Conservation (phyloP, 2,329 filamentous ascomycete species). For the Biscogniauxia marginata region DNA sequence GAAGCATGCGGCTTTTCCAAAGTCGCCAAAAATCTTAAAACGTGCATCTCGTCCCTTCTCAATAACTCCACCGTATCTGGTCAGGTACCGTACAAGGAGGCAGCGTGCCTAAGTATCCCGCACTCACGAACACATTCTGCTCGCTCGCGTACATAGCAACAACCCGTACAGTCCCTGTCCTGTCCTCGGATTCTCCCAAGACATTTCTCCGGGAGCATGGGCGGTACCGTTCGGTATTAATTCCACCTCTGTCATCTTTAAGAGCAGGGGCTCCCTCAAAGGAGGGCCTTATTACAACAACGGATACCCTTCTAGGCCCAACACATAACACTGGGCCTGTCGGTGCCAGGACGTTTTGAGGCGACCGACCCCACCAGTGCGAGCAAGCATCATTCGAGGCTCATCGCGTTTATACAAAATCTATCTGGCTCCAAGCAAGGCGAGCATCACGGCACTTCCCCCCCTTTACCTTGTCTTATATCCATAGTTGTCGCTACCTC, state of each 20-base stretch:
- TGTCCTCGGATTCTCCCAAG: conserved; percentile 44
- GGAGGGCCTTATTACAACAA: conserved; percentile 40
- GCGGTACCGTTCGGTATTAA: conserved; percentile 46
- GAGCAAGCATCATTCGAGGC: conserved; percentile 38
- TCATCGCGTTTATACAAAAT: conserved; percentile 39
- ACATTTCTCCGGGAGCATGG: conserved; percentile 45
- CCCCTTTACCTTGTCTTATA: conserved; percentile 15
- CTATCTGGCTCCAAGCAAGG: conserved; percentile 23
- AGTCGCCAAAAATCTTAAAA: conserved; percentile 35
- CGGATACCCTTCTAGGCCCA: conserved; percentile 39
- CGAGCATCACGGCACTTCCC: conserved; percentile 20
- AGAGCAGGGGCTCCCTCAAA: conserved; percentile 40
- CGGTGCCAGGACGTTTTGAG: conserved; percentile 39
- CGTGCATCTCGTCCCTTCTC: conserved; percentile 34
- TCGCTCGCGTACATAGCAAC: conserved; percentile 18
- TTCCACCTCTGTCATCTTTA: conserved; percentile 46
- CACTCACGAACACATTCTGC: conserved; percentile 29
- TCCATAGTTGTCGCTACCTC: conserved; percentile 18
- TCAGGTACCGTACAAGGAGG: conserved; percentile 38
- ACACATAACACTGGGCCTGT: conserved; percentile 42
- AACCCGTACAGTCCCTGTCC: conserved; percentile 42
- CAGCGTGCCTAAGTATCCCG: conserved; percentile 25
- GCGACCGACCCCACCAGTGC: conserved; percentile 41
- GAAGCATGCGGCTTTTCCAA: conserved; percentile 36
- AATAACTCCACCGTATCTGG: conserved; percentile 40